These are phyloP conservation scores for Citrullus mucosospermus DNA, from an alignment of 306 rosid species.

Conservation along the genomic window DNA sequence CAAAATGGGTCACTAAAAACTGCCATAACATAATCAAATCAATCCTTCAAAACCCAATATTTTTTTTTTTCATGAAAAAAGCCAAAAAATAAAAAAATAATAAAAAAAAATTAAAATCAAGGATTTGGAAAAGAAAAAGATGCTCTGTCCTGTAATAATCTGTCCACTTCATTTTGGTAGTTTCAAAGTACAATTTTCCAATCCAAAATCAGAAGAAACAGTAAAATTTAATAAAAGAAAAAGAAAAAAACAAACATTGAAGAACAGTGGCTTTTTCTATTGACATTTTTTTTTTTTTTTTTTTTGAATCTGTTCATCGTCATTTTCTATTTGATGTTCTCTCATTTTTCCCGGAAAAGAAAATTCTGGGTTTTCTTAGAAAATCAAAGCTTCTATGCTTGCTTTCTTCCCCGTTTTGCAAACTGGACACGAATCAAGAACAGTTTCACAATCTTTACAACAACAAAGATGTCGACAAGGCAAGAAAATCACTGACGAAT, in stretches of 20 bases:
- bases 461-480: constrained; percentile 83
- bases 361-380: constrained; percentile 19
- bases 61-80: background rate
- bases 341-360: constrained; percentile 18
- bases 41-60: background rate
- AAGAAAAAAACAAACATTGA: background rate
- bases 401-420: constrained; percentile 51
- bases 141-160: constrained; percentile 17
- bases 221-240: background rate
- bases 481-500: constrained; percentile 41
- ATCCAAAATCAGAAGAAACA: constrained; percentile 9
- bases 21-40: background rate
- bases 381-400: constrained; percentile 47
- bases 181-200: constrained; percentile 20
- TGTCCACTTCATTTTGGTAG: constrained; percentile 21
- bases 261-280: constrained; percentile 7
- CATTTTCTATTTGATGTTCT: constrained; percentile 1
- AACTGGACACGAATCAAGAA: constrained; percentile 57
- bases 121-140: constrained; percentile 19
- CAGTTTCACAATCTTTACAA: constrained; percentile 52
- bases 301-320: background rate
- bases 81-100: background rate
- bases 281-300: background rate
- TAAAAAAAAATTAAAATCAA: background rate
- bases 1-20: background rate